Evolutionary conservation across 108 stramenopile genomes (phyloP), one percentile per base, ranked within the genome.

Genomic region (Cyclostephanos tholiformis): DNA sequence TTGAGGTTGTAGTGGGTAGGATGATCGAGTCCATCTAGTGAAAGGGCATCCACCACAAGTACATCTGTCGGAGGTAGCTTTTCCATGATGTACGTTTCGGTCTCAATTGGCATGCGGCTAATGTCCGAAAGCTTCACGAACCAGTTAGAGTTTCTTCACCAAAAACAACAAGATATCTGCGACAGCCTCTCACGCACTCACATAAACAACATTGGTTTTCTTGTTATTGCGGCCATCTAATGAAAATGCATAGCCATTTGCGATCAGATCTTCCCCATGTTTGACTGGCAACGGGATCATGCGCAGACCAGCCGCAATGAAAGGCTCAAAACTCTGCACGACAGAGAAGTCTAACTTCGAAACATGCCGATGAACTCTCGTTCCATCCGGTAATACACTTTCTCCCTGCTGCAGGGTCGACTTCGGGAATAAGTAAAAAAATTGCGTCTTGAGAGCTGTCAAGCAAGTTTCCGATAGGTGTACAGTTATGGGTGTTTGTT

Each of bases 241-340:
- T 26, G 90, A 82, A 84, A 95, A 95, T 35, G 90, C 83, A 81
- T 87, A 95, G 0, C 94, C 94, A 75, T 84, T 79, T 44, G 86
- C 86, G 30, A 90, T 74, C 64, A 92, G 80, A 71, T 95, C 94
- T 71, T 89, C 91, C 2, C 94, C 94, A 71, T 95, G 94, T 85
- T 83, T 86, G 0, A 95, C 89, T 39, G 94, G 94, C 25, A 95
- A 72, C 16, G 94, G 91, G 8, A 79, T 84, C 70, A 95, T 88
- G n/a, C 74, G 32, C 0, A 95, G 63, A 27, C 87, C 89, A 69
- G 73, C 79, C 9, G 82, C 82, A 11, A 74, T n/a, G 22, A 91
- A 83, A 38, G 87, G 81, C 51, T 70, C n/a, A 75, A 89, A 95
- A 46, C 57, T 51, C 57, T 80, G 39, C 53, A 95, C 82, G 0